phyloP scores from a whole-genome alignment of 352 stramenopile species.

The Phytophthora agathidicida region DNA sequence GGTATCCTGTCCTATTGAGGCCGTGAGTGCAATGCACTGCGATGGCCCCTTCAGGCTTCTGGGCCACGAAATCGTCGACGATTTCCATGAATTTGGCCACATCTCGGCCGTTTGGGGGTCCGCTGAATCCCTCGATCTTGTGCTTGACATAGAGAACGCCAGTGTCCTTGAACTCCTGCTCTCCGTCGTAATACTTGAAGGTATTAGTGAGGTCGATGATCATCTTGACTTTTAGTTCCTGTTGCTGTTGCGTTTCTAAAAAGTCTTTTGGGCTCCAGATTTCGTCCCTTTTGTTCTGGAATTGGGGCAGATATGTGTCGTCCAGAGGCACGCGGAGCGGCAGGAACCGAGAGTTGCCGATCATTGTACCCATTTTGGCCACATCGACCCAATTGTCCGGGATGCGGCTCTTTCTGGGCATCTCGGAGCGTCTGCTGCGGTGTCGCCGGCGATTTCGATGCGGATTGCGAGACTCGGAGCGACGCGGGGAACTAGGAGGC shows the following conservation, averaged over 20 bases:
- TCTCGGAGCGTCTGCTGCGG: slow-evolving; percentile 15
- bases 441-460: slow-evolving; percentile 3
- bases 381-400: slow-evolving; percentile 87
- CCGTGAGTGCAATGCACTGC: slow-evolving; percentile 84
- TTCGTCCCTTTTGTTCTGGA: slow-evolving; percentile 39
- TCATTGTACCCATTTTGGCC: slow-evolving; percentile 64
- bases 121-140: slow-evolving; percentile 76
- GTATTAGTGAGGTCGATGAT: slow-evolving; percentile 88
- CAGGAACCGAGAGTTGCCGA: slow-evolving; percentile 67
- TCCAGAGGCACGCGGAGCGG: slow-evolving; percentile 77
- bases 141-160: slow-evolving; percentile 77
- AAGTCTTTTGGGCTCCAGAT: slow-evolving; percentile 68
- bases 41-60: slow-evolving; percentile 48
- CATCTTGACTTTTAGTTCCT: slow-evolving; percentile 57
- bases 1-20: slow-evolving; percentile 79
- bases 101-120: slow-evolving; percentile 50
- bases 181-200: slow-evolving; percentile 83
- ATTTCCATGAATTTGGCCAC: slow-evolving; percentile 66
- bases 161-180: slow-evolving; percentile 47
- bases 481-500: slow-evolving; percentile 2
- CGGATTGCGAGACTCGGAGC: slow-evolving; percentile 7
- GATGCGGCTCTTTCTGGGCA: slow-evolving; percentile 47
- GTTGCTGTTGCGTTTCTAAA: slow-evolving; percentile 45
- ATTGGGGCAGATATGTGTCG: slow-evolving; percentile 58
- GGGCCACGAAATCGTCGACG: slow-evolving; percentile 64